phyloP scores from a whole-genome alignment of 1,139 yeast genomes.

The Geotrichum citri-aurantii region DNA sequence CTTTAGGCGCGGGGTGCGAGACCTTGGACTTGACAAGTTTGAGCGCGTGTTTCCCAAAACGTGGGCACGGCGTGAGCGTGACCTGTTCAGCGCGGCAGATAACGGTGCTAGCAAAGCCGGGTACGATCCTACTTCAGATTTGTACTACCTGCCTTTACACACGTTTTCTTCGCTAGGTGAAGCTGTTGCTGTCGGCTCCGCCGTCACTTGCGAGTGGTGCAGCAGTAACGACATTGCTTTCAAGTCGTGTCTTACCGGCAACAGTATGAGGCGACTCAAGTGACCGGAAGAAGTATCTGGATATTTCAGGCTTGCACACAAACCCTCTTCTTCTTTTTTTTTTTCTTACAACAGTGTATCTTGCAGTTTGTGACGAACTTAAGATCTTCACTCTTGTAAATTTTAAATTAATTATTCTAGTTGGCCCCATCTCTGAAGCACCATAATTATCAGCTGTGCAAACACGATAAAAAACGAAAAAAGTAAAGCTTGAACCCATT shows the following conservation, averaged over 20 bases:
- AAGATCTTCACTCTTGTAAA: background rate
- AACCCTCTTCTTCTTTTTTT: no score
- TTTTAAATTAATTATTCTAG: background rate
- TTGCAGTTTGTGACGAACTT: background rate
- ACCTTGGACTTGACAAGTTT: conserved; percentile 28
- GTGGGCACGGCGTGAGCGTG: conserved; percentile 25
- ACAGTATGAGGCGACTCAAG: background rate
- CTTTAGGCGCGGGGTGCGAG: conserved; percentile 32
- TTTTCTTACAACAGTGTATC: background rate
- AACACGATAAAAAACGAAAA: no score
- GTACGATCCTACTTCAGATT: conserved; percentile 34
- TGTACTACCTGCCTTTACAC: conserved; percentile 37
- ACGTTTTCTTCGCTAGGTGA: conserved; percentile 37
- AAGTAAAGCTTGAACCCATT: no score
- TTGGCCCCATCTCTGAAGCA: background rate
- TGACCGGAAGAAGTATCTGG: background rate
- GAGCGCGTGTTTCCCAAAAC: conserved; percentile 32
- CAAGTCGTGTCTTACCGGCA: background rate
- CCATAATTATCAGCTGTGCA: background rate
- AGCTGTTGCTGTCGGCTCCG: conserved; percentile 38
- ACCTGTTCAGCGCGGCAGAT: background rate
- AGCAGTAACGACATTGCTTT: conserved; percentile 27
- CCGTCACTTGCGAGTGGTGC: conserved; percentile 35
- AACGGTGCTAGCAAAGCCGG: conserved; percentile 24
- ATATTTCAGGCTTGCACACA: no score